phyloP scores from a whole-genome alignment of 2,329 filamentous ascomycete species.

The Paradendryphiella salina region DNA sequence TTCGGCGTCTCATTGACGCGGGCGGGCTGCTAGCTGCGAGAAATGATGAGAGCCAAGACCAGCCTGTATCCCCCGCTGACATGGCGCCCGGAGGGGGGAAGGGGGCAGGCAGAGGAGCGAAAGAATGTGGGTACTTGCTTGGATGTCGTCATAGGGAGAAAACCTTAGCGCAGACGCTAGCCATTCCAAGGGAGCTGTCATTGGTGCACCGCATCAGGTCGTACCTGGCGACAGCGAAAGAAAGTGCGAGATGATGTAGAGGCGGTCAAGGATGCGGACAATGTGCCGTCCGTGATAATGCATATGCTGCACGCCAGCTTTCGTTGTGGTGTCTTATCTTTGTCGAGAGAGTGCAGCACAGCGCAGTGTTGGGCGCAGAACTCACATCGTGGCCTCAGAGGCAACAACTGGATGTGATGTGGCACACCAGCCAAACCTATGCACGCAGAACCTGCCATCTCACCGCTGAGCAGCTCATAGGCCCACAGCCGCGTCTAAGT shows the following conservation, averaged over 20 bases:
- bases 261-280: conserved; percentile 21
- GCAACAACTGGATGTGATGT: conserved; percentile 4
- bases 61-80: conserved; percentile 22
- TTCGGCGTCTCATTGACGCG: conserved; percentile 18
- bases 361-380: conserved; percentile 3
- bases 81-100: conserved; percentile 10
- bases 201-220: conserved; percentile 19
- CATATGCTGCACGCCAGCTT: conserved; percentile 1
- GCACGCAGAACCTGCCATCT: conserved; percentile 20
- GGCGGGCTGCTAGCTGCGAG: conserved; percentile 19
- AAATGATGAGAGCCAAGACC: conserved; percentile 36
- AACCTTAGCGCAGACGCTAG: conserved; percentile 12
- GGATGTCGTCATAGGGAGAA: conserved; percentile 17
- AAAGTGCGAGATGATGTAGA: conserved; percentile 26
- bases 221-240: conserved; percentile 20
- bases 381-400: conserved; percentile 9
- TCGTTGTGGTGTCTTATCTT: not conserved
- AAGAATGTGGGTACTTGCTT: conserved; percentile 17
- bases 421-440: conserved; percentile 16
- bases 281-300: conserved; percentile 12
- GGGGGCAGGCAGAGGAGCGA: not conserved
- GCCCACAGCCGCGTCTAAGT: conserved; percentile 15
- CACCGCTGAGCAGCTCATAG: conserved; percentile 21
- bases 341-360: not conserved
- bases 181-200: conserved; percentile 4